These are phyloP conservation scores for Sphaceloma murrayae DNA, from an alignment of 2,329 filamentous ascomycete species.

Conservation along the genomic window DNA sequence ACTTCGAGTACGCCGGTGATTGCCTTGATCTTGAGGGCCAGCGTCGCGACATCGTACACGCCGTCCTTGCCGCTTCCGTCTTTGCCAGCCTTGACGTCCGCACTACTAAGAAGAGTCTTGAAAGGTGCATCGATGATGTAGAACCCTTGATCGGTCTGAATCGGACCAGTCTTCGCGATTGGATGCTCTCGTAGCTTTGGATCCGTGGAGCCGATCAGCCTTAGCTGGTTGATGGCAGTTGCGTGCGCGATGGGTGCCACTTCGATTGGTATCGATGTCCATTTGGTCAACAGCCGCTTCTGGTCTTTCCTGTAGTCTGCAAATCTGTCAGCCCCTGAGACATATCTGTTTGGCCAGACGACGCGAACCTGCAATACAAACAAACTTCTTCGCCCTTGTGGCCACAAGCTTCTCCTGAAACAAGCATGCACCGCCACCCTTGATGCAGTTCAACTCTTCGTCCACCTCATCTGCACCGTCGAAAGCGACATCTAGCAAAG, in stretches of 20 bases:
- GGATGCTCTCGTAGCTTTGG: conserved; percentile 64
- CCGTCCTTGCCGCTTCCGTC: conserved; percentile 42
- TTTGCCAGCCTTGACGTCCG: conserved; percentile 41
- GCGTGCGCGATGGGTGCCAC: conserved; percentile 76
- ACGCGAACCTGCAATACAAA: conserved; percentile 67
- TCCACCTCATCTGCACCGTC: conserved; percentile 97
- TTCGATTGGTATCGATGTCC: conserved; percentile 86
- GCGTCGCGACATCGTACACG: conserved; percentile 66
- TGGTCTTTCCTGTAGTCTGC: conserved; percentile 85
- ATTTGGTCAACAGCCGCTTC: conserved; percentile 59
- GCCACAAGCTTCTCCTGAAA: conserved; percentile 98
- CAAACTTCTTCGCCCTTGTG: conserved; percentile 69
- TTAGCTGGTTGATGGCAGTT: conserved; percentile 64
- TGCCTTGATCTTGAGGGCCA: conserved; percentile 65
- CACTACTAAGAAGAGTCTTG: conserved; percentile 53
- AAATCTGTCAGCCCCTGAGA: conserved; percentile 9
- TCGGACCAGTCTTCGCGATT: conserved; percentile 69
- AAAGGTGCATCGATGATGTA: conserved; percentile 93
- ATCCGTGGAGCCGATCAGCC: conserved; percentile 59
- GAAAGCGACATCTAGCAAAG: conserved; percentile 76
- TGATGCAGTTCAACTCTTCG: conserved; percentile 89
- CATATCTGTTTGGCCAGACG: neutral
- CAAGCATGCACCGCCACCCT: conserved; percentile 92
- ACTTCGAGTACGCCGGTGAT: conserved; percentile 86
- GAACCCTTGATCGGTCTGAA: conserved; percentile 78